Conservation (phyloP, 1,284 basidiomycete species). For the Heterobasidion irregulare region DNA sequence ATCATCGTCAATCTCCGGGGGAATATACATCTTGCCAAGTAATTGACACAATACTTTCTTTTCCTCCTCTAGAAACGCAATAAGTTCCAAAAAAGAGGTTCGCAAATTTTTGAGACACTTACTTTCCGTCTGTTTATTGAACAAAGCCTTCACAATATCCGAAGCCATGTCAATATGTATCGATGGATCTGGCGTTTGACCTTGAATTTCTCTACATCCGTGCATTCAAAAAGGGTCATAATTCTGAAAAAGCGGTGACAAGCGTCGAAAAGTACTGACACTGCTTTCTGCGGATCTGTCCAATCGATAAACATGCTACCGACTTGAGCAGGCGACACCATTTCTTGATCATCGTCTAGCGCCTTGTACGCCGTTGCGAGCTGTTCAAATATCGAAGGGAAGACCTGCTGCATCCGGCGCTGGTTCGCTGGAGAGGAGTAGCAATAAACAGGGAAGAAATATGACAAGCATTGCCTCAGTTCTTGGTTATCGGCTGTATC, state of each 20-base stretch:
- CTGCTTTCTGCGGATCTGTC: slow-evolving; percentile 83
- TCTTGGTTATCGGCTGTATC: slow-evolving; percentile 82
- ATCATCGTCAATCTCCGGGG: slow-evolving; percentile 54
- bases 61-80: slow-evolving; percentile 50
- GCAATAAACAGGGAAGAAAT: slow-evolving; percentile 94
- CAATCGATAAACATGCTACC: slow-evolving; percentile 86
- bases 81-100: background rate
- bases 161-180: slow-evolving; percentile 78
- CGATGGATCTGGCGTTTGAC: slow-evolving; percentile 33
- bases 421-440: slow-evolving; percentile 83
- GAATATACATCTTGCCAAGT: slow-evolving; percentile 72
- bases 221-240: slow-evolving; percentile 7
- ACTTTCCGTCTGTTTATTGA: slow-evolving; percentile 8
- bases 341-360: slow-evolving; percentile 69
- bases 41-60: slow-evolving; percentile 79
- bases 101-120: background rate
- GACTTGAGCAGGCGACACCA: slow-evolving; percentile 78
- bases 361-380: slow-evolving; percentile 65
- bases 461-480: slow-evolving; percentile 87
- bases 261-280: slow-evolving; percentile 33
- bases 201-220: slow-evolving; percentile 23
- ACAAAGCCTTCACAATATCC: slow-evolving; percentile 54
- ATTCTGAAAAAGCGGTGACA: background rate
- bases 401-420: slow-evolving; percentile 71
- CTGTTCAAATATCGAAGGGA: slow-evolving; percentile 68